Conservation (phyloP, 805 yeast species). For the Komagataella kurtzmanii region DNA sequence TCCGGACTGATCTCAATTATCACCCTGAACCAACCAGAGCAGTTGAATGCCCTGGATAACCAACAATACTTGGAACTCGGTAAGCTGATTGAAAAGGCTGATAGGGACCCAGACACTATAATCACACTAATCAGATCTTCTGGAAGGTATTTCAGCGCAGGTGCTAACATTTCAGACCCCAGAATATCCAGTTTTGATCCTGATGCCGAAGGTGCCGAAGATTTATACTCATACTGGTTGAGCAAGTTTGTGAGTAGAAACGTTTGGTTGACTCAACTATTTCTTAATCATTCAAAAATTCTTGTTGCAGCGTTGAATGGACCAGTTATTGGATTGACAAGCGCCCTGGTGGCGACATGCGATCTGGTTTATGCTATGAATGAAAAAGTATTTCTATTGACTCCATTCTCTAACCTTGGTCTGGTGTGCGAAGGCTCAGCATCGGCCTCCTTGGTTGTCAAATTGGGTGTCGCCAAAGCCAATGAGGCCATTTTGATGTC, state of each 20-base stretch:
- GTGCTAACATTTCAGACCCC: constrained; percentile 52
- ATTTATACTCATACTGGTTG: constrained; percentile 26
- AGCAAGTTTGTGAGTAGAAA: constrained; percentile 57
- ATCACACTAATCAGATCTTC: constrained; percentile 57
- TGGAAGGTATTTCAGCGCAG: constrained; percentile 73
- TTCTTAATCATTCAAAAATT: constrained; percentile 59
- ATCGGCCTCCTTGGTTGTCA: constrained; percentile 48
- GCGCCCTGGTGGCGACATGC: constrained; percentile 62
- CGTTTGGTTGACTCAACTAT: constrained; percentile 50
- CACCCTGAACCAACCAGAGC: constrained; percentile 47
- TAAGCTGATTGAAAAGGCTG: constrained; percentile 45
- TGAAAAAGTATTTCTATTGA: constrained; percentile 40
- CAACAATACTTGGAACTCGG: constrained; percentile 52
- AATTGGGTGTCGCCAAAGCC: constrained; percentile 63
- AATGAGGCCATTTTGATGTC: constrained; percentile 63
- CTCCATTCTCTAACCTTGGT: constrained; percentile 76
- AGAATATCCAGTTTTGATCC: constrained; percentile 5
- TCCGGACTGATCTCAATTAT: constrained; percentile 41
- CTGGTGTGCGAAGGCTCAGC: constrained; percentile 75
- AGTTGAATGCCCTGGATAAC: constrained; percentile 54
- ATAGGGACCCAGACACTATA: constrained; percentile 42
- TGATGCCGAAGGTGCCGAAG: constrained; percentile 6
- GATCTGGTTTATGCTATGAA: constrained; percentile 65
- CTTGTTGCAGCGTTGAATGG: constrained; percentile 71
- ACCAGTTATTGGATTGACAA: constrained; percentile 70